phyloP scores from a whole-genome alignment of 306 rosid species.

The Quercus wislizeni region DNA sequence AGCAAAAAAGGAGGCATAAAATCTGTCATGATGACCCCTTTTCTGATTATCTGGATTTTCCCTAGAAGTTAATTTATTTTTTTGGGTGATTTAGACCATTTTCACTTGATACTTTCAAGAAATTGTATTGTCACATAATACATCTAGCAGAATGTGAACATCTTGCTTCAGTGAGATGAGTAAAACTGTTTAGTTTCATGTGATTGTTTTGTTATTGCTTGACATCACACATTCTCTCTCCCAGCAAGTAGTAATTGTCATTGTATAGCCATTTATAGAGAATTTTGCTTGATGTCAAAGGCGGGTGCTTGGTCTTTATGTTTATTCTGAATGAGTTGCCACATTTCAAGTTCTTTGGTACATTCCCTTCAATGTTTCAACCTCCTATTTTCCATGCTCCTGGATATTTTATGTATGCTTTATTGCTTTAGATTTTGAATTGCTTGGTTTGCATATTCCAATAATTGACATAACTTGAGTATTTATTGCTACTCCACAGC shows the following conservation, averaged over 20 bases:
- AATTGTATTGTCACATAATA: not conserved
- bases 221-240: not conserved
- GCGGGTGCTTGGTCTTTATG: not conserved
- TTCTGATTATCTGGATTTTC: not conserved
- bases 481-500: constrained; percentile 47
- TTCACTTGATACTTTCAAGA: not conserved
- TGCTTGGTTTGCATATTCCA: not conserved
- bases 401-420: not conserved
- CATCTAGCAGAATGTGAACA: not conserved
- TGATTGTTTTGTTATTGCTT: not conserved
- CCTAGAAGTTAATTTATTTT: not conserved
- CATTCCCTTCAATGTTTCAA: not conserved
- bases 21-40: not conserved
- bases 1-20: not conserved
- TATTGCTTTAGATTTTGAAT: not conserved
- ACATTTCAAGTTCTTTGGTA: not conserved
- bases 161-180: not conserved
- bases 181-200: not conserved
- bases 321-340: not conserved
- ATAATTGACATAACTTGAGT: constrained; percentile 12
- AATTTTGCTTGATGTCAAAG: not conserved
- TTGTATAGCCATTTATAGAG: not conserved
- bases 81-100: not conserved
- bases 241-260: not conserved
- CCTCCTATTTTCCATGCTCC: not conserved